These are phyloP conservation scores for Clausena lansium DNA, from an alignment of 345 rosid genomes.

Conservation along the genomic window DNA sequence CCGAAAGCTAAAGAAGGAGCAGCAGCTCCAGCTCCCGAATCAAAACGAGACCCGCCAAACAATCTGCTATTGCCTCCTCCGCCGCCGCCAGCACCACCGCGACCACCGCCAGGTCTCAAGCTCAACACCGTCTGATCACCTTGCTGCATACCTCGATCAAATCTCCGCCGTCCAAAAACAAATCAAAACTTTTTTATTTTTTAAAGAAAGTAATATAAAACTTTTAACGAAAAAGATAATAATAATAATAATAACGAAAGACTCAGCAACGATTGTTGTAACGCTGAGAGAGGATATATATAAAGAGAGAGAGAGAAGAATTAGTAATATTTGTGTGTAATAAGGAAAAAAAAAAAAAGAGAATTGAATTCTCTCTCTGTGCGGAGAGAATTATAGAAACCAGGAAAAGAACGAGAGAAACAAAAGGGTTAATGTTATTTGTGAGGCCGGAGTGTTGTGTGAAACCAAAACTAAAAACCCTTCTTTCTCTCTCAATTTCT, in stretches of 20 bases:
- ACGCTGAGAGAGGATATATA: slow-evolving; percentile 27
- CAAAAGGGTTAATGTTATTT: slow-evolving; percentile 15
- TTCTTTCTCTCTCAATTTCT: slow-evolving; percentile 13
- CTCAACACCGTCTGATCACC: slow-evolving; percentile 89
- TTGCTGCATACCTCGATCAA: slow-evolving; percentile 84
- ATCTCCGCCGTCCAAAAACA: slow-evolving; percentile 31
- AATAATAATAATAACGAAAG: neutral
- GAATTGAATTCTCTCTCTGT: slow-evolving; percentile 38
- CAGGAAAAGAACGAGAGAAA: slow-evolving; percentile 16
- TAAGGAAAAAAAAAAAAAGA: neutral
- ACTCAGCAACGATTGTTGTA: slow-evolving; percentile 32
- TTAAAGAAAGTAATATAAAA: neutral
- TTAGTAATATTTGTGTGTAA: neutral
- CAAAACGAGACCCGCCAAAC: slow-evolving; percentile 56
- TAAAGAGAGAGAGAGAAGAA: slow-evolving; percentile 7
- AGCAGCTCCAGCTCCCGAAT: slow-evolving; percentile 30
- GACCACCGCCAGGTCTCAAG: slow-evolving; percentile 99
- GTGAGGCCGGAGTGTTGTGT: slow-evolving; percentile 20
- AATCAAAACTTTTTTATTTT: neutral
- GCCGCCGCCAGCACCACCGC: slow-evolving; percentile 83
- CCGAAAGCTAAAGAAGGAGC: slow-evolving; percentile 56
- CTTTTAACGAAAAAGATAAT: neutral
- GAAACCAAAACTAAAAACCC: slow-evolving; percentile 37
- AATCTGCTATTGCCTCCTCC: slow-evolving; percentile 39
- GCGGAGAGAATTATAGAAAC: slow-evolving; percentile 29